Percentiles rank a stretch among this genome's conserved stretches.
These are phyloP conservation scores for Aspergillus proliferans DNA, from an alignment of 2,329 filamentous ascomycete species.

Conservation along the genomic window DNA sequence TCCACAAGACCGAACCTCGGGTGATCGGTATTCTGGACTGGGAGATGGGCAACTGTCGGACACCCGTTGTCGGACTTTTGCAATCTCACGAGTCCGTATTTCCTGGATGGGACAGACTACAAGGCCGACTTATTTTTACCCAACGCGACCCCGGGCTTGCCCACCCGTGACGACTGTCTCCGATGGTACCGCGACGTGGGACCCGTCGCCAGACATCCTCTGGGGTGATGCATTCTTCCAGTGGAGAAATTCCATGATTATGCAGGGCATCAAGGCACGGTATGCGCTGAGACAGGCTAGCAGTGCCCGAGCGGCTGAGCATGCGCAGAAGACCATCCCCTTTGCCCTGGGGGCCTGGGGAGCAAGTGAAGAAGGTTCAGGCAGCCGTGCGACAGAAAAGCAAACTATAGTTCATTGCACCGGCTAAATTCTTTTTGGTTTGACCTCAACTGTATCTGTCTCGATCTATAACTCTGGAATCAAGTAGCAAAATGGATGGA, in stretches of 20 bases:
- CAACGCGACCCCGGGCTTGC: constrained; percentile 60
- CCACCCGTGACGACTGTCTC: constrained; percentile 53
- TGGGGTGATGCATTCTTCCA: constrained; percentile 61
- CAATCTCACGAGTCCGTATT: constrained; percentile 57
- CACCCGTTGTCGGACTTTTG: constrained; percentile 86
- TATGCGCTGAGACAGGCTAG: constrained; percentile 82
- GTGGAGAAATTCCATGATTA: constrained; percentile 56
- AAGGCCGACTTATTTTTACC: constrained; percentile 53
- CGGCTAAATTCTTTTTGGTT: too few species aligned
- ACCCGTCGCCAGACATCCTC: constrained; percentile 52
- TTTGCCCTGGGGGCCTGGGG: constrained; percentile 77
- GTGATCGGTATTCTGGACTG: constrained; percentile 95
- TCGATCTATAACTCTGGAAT: too few species aligned
- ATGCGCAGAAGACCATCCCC: constrained; percentile 62
- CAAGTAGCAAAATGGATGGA: too few species aligned
- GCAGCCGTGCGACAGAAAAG: constrained; percentile 27
- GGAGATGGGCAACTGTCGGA: constrained; percentile 98
- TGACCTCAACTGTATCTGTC: too few species aligned
- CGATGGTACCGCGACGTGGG: constrained; percentile 61
- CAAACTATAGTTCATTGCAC: constrained; percentile 43
- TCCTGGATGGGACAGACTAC: constrained; percentile 27
- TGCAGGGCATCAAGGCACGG: constrained; percentile 88
- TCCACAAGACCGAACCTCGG: constrained; percentile 77
- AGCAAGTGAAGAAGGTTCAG: constrained; percentile 54
- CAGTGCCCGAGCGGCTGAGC: constrained; percentile 69